Base-by-base conservation (phyloP, 1,139 yeast species). In the Geotrichum australiense region DNA sequence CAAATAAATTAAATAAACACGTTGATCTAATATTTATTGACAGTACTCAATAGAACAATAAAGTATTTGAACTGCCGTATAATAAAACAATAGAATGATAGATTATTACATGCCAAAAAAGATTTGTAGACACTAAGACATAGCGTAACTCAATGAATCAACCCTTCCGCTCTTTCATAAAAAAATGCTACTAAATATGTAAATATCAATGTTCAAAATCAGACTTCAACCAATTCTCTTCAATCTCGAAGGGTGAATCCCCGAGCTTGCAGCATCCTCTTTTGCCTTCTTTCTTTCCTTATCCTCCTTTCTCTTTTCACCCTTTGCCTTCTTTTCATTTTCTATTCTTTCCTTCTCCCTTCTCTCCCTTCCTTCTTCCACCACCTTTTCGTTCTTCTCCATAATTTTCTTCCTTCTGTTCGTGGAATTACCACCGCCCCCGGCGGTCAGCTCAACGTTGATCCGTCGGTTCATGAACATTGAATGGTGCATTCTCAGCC, bases 371-470 rank as follows among this genome's bases (percentile, higher is more conserved):
- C 75, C 61, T 83, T 86, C 93, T 30, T 70, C 78, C 32, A 71
- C 70, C 51, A 86, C 65, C 55, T 80, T 80, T 40, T 76, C 82
- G 59, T 89, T 87, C 70, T 91, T 89, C 41, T 73, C 76, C 57
- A 76, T 76, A 54, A 91, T 72, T 64, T 91, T 91, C 37, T 73
- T 73, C 45, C 76, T 58, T 53, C 98, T 70, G 29, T 68, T 70
- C 43, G 72, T 70, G 5, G 94, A 79, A 61, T 89, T 89, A 39
- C 98, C 98, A 34, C 98, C 98, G 36, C 98, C 98, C 41, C 98
- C 98, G 37, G 86, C 98, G 1, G 97, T 91, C 55, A 91, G 71
- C 63, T 91, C 98, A 25, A 91, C 97, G 57, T 91, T 91, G 56
- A 91, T 86, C 59, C 78, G 83, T 50, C 96, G 71, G 43, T 74